Evolutionary conservation across 2,329 filamentous ascomycete genomes (phyloP).

Genomic region (Fusarium newnesense): DNA sequence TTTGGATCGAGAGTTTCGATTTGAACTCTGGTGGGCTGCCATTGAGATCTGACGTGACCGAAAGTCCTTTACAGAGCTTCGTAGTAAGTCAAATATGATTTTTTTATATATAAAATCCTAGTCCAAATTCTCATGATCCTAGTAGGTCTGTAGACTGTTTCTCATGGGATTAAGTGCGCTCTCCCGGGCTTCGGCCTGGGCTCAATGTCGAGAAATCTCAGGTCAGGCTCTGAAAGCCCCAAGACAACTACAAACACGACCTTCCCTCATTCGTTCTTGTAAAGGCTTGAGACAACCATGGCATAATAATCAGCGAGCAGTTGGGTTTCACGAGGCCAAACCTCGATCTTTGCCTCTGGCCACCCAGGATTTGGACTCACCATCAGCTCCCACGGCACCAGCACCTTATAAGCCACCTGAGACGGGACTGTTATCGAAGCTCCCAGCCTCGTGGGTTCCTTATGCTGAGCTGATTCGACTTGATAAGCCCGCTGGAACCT

Average conservation of each 20-base stretch:
- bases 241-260: constrained; percentile 9
- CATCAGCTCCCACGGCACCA: constrained; percentile 9
- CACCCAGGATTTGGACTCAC: constrained; percentile 20
- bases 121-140: constrained; percentile 13
- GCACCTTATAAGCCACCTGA: constrained; percentile 73
- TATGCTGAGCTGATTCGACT: constrained; percentile 85
- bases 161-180: constrained; percentile 39
- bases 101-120: background rate
- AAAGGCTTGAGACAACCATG: constrained; percentile 14
- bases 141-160: constrained; percentile 15
- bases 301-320: constrained; percentile 24
- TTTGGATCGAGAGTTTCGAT: constrained; percentile 16
- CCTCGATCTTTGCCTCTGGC: constrained; percentile 28
- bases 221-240: constrained; percentile 14
- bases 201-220: constrained; percentile 33
- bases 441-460: constrained; percentile 78
- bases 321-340: constrained; percentile 41
- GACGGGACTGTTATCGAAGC: constrained; percentile 73
- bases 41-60: constrained; percentile 2
- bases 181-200: constrained; percentile 39
- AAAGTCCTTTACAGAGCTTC: background rate
- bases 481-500: constrained; percentile 83
- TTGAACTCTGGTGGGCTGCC: constrained; percentile 5
- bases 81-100: constrained; percentile 22
- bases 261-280: constrained; percentile 12